phyloP scores from a whole-genome alignment of 805 yeast genomes.

The Candida sakaeoensis region DNA sequence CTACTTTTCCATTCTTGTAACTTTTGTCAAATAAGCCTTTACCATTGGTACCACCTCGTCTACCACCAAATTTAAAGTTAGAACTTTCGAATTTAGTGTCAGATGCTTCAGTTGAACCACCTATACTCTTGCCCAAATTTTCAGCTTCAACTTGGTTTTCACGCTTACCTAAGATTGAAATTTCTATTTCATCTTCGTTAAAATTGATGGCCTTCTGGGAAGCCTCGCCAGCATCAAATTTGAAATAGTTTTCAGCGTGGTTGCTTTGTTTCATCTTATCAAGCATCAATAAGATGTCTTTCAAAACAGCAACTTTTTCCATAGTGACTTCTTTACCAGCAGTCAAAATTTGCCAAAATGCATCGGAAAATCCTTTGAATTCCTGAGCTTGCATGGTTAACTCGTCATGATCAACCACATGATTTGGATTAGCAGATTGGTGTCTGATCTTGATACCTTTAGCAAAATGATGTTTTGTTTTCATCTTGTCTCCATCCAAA shows the following conservation, averaged over 20 bases:
- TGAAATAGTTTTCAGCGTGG: slow-evolving; percentile 1
- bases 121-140: slow-evolving; percentile 6
- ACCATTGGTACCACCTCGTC: slow-evolving; percentile 3
- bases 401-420: slow-evolving; percentile 4
- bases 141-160: slow-evolving; percentile 4
- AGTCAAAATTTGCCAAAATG: slow-evolving; percentile 9
- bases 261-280: slow-evolving; percentile 7
- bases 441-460: slow-evolving; percentile 7
- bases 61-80: slow-evolving; percentile 1
- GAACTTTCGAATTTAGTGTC: too few relatives aligned
- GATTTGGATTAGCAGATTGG: background rate
- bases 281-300: slow-evolving; percentile 7
- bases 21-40: slow-evolving; percentile 1
- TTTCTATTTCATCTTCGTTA: slow-evolving; percentile 5
- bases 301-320: slow-evolving; percentile 8
- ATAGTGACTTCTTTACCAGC: slow-evolving; percentile 8
- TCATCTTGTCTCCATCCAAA: slow-evolving; percentile 5
- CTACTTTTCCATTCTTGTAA: slow-evolving; percentile 5
- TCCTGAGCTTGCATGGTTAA: slow-evolving; percentile 6
- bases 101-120: too few relatives aligned
- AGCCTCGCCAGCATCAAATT: slow-evolving; percentile 1
- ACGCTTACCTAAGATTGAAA: slow-evolving; percentile 6
- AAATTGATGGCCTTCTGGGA: slow-evolving; percentile 1
- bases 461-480: slow-evolving; percentile 3
- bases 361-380: slow-evolving; percentile 7